Evolutionary conservation across 495 filamentous ascomycete genomes (phyloP), one percentile per base, ranked within the genome.

Genomic region (Collariella sp.): DNA sequence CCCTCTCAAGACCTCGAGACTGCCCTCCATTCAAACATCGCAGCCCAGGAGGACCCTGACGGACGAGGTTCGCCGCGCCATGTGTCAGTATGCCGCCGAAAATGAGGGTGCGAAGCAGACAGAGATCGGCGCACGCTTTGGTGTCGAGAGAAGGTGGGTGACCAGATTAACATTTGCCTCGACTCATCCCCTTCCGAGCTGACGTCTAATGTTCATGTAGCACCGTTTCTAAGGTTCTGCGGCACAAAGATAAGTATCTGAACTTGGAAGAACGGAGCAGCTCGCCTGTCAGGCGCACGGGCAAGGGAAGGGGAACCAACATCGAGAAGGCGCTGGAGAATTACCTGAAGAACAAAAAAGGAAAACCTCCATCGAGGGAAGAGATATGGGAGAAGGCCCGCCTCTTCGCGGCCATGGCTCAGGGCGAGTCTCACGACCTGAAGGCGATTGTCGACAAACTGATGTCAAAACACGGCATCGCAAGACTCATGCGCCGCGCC

Each of bases 161-260:
- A 12, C 35, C 12, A 18, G 46, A 2, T 22, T 18, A 7, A 16
- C 24, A 2, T 10, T 36, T 7, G 5, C 31, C 23, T 4, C 22
- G 1, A 9, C 31, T n/a, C n/a, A n/a, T 10, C 1, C 20, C n/a
- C 12, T 3, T 13, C 16, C 26, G 0, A 36, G 11, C 7, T 15
- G 29, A 6, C 19, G 5, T 55, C 64, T 67, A 59, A 67, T 59
- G 44, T n/a, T 0, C 7, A 39, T 19, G 45, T 38, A 98, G 93
- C 70, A 99, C 93, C 34, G 93, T 99, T 6, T 99, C 93, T 54
- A 99, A 99, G 67, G 93, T 99, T 47, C 72, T 97, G 56, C 86
- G 93, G 49, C 86, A 95, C 64, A 96, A 95, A 69, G 93, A 97
- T 56, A 94, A 96, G 69, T 99, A 97, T 72, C 82, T 99, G 9